These are phyloP conservation scores for Coprinopsis strossmayeri DNA, from an alignment of 768 basidiomycete genomes.

Conservation along the genomic window DNA sequence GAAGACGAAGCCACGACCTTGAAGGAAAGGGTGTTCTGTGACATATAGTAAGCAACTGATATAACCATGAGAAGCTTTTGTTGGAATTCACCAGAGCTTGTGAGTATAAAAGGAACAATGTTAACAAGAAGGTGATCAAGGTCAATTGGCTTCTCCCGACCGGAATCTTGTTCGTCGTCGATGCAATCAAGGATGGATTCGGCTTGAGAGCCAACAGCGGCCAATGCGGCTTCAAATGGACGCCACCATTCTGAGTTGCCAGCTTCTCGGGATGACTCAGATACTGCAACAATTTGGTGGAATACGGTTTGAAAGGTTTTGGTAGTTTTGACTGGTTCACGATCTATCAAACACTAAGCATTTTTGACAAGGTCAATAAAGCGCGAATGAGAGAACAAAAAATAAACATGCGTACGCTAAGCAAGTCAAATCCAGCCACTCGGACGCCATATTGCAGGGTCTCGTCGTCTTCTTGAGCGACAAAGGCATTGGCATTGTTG, in stretches of 20 bases:
- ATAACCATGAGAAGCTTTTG: neutral
- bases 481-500: conserved; percentile 83
- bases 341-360: conserved; percentile 51
- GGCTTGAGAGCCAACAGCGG: conserved; percentile 74
- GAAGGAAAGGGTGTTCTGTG: conserved; percentile 84
- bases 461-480: conserved; percentile 94
- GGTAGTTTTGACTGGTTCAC: conserved; percentile 43
- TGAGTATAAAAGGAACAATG: conserved; percentile 73
- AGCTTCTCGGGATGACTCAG: conserved; percentile 46
- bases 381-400: neutral
- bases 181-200: conserved; percentile 70
- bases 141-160: conserved; percentile 63
- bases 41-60: neutral
- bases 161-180: conserved; percentile 67
- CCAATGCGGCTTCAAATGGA: conserved; percentile 78
- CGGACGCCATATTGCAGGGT: conserved; percentile 76
- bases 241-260: conserved; percentile 83
- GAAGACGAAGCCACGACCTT: conserved; percentile 92
- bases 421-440: conserved; percentile 77
- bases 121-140: conserved; percentile 69
- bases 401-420: conserved; percentile 44
- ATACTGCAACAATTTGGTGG: conserved; percentile 49
- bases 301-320: conserved; percentile 47
- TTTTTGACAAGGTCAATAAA: neutral
- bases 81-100: conserved; percentile 48